Evolutionary conservation across 1,284 basidiomycete species (phyloP), one percentile per base, ranked within the genome.

Genomic region (Xerocomus minutiporus): DNA sequence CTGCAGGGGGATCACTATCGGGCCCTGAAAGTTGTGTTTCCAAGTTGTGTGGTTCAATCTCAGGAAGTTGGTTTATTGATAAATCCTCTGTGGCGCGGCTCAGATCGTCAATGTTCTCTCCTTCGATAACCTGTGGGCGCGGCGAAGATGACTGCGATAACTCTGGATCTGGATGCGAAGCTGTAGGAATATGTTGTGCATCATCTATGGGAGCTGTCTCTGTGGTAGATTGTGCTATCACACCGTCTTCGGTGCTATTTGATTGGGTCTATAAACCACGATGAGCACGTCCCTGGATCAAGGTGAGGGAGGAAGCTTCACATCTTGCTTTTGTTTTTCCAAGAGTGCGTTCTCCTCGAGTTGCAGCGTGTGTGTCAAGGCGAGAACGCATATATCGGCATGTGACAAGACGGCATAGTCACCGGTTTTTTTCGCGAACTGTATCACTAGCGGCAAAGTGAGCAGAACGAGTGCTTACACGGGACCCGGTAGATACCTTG

Each of bases 341-440:
- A 39, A 41, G 6, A 42, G 29, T 34, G 41, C 55, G 28, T 49
- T 60, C 53, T 60, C 51, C 77, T 80, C 73, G 83, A 76, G 69
- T 56, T 79, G 86, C 52, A 95, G 73, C 43, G 86, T 82, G 66
- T 91, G 88, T 0, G 94, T 93, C 60, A 99, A 75, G 0, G 97
- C 97, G 43, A 99, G 75, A 38, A 99, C 87, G 59, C 89, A 87
- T 53, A 99, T 71, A 83, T 99, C 97, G 15, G 95, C 82, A 63
- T 86, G 81, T 8, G 94, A 97, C 31, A 99, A 79, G 43, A 96
- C 96, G 34, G 91, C 79, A 67, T 93, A 96, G 72, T 99, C 97
- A 71, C 97, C 97, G 0, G 96, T 97, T 77, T 93, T 92, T 77
- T 93, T 95, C 4, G 97, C 92, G 71, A 88, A 91, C 57, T 89